These are phyloP conservation scores for Stemphylium lycopersici DNA, from an alignment of 2,329 filamentous ascomycete species.

Conservation along the genomic window DNA sequence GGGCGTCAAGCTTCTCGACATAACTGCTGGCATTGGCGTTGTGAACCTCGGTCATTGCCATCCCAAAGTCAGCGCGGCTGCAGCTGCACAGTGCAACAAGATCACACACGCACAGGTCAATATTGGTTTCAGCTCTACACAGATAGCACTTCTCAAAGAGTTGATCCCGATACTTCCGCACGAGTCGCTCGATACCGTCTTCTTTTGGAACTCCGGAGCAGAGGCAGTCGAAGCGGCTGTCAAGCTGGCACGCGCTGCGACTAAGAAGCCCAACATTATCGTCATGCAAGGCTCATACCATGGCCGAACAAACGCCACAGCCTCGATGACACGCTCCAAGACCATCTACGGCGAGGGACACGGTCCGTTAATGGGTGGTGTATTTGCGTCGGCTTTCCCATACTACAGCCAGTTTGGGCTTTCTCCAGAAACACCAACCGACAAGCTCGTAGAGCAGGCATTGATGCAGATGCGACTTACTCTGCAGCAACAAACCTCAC, in stretches of 20 bases:
- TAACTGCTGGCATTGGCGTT: slow-evolving; percentile 39
- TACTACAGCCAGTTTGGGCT: slow-evolving; percentile 39
- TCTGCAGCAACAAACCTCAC: slow-evolving; percentile 35
- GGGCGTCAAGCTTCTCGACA: slow-evolving; percentile 38
- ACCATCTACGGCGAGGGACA: slow-evolving; percentile 41
- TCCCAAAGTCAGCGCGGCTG: slow-evolving; percentile 39
- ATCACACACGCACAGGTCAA: slow-evolving; percentile 41
- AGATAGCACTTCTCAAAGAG: slow-evolving; percentile 36
- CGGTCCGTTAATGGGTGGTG: slow-evolving; percentile 38
- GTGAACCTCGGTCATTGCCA: slow-evolving; percentile 41
- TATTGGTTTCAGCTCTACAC: slow-evolving; percentile 38
- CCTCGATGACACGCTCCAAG: slow-evolving; percentile 40
- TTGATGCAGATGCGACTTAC: slow-evolving; percentile 36
- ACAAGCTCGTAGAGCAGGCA: slow-evolving; percentile 32
- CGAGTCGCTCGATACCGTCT: slow-evolving; percentile 35
- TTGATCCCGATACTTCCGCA: slow-evolving; percentile 38
- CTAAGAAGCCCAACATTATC: slow-evolving; percentile 41
- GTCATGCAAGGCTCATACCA: slow-evolving; percentile 43
- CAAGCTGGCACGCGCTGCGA: slow-evolving; percentile 36
- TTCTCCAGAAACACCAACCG: slow-evolving; percentile 30
- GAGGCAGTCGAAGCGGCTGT: slow-evolving; percentile 40
- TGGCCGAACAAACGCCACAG: slow-evolving; percentile 37
- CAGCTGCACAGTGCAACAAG: slow-evolving; percentile 38
- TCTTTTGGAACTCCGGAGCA: slow-evolving; percentile 41
- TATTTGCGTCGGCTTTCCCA: slow-evolving; percentile 38